Evolutionary conservation across 176 grass and related monocot genomes (phyloP).

Genomic region (Otatea glauca): DNA sequence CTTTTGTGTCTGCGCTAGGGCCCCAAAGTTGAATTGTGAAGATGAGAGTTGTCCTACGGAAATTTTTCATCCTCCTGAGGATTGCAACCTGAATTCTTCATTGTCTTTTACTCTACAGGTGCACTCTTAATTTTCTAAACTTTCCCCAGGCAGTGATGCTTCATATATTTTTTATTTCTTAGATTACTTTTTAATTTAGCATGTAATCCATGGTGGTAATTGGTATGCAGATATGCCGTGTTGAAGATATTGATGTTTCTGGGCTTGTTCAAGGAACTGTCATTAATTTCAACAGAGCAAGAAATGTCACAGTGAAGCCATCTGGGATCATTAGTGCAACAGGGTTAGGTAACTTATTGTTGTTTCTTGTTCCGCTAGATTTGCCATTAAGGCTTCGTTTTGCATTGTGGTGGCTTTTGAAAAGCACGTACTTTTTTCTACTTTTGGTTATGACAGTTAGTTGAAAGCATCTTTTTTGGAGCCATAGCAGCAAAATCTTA

Average conservation of each 20-base stretch:
- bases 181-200: slow-evolving; percentile 15
- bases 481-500: neutral
- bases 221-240: slow-evolving; percentile 84
- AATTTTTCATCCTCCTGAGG: slow-evolving; percentile 93
- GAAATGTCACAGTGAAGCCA: slow-evolving; percentile 71
- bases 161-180: slow-evolving; percentile 21
- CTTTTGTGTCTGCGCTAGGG: slow-evolving; percentile 59
- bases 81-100: slow-evolving; percentile 96
- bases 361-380: slow-evolving; percentile 25
- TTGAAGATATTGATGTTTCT: slow-evolving; percentile 95
- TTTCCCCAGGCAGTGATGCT: slow-evolving; percentile 30
- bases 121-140: slow-evolving; percentile 20
- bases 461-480: slow-evolving; percentile 28
- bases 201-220: slow-evolving; percentile 27
- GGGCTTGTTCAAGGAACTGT: slow-evolving; percentile 96
- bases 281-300: slow-evolving; percentile 86
- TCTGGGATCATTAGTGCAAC: slow-evolving; percentile 83
- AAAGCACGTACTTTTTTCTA: neutral
- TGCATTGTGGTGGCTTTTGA: slow-evolving; percentile 12
- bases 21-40: slow-evolving; percentile 89
- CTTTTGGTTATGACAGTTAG: slow-evolving; percentile 18
- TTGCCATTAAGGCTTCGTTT: neutral
- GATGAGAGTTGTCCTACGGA: slow-evolving; percentile 81
- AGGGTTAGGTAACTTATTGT: slow-evolving; percentile 66
- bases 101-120: slow-evolving; percentile 97